Base-by-base conservation (phyloP, 192 early-diverging fungal species). In the Coemansia sp. region DNA sequence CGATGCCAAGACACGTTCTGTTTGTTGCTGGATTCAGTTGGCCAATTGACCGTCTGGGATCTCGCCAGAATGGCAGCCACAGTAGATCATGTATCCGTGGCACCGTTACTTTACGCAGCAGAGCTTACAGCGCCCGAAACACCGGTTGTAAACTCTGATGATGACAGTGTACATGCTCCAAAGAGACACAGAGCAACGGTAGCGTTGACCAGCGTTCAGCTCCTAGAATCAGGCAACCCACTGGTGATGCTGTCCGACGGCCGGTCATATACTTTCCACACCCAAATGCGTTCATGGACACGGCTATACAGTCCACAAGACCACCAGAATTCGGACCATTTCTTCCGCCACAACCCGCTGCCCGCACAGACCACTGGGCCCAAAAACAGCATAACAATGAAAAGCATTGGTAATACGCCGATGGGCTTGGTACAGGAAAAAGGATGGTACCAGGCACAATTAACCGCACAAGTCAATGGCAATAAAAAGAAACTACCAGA, bases 91-190 rank as follows among this genome's bases (percentile, higher is more conserved):
- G 65, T 73, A 35, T 76, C 74, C 2, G 54, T 81, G 45, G 79
- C 79, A 17, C 79, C 79, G 5, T 51, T 81, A 18, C 64, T 81
- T 14, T 75, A 81, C 67, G 68, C 73, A 1, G 70, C 65, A 14
- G 64, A 66, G 68, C 68, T 73, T 4, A 18, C 17, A 1, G 59
- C 38, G 0, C 59, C 36, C 37, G 38, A 11, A 28, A 7, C 55
- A 8, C 11, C 8, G 8, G 55, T n/a, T 7, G 55, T 3, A 15
- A 28, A 34, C 28, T 14, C 6, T 8, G 55, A 57, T 8, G 51
- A 61, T 14, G 43, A 11, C 17, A 11, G 15, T 7, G 8, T 65
- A 35, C 7, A n/a, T n/a, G 73, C 67, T 8, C 73, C 73, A 2
- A 36, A 20, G 28, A 55, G 70, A 3, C 70, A 71, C 53, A 34